Base-by-base conservation (phyloP, 768 basidiomycete genomes). In the Russula compacta region DNA sequence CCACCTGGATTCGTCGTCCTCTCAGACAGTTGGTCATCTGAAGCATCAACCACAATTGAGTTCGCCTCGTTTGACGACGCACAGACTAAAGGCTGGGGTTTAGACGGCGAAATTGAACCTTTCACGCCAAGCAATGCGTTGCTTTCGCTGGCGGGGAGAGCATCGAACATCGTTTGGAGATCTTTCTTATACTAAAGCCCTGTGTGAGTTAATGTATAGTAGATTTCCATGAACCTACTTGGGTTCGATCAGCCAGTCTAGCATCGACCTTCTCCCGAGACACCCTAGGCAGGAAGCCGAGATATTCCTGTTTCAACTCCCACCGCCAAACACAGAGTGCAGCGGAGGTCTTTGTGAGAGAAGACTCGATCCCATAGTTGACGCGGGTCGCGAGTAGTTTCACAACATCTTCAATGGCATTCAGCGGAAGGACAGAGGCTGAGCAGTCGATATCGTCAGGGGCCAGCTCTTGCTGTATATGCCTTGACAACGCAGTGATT, bases 271-370 rank as follows among this genome's bases (percentile, higher is more conserved):
- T 89, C 64, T 86, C 84, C 64, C 76, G 75, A 12, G 79, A 78
- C 68, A 80, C 83, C 69, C 82, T 84, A 0, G 89, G 87, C 36
- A 93, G 70, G 81, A 85, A 86, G 58, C 81, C 77, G 60, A 75
- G 74, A 64, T 79, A 76, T 19, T 77, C 66, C 3, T 81, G 78
- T 67, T 81, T 83, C 11, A 89, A 84, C 70, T 95, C 93, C 93
- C 92, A 95, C 54, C 89, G 77, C 91, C 90, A 95, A 21, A 87
- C 75, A 63, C 81, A 85, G 38, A 89, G 73, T n/a, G 81, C 74
- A 7, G 85, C 81, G 14, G 86, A 84, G 21, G 76, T 68, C 69
- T 80, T 88, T 55, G 75, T 74, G 39, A 80, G 81, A 10, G 73
- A 68, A 17, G 73, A 68, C 2, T 89, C 83, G 6, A 94, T 72